phyloP scores from a whole-genome alignment of 78 protist species.

The Trichosphaerium sp. region DNA sequence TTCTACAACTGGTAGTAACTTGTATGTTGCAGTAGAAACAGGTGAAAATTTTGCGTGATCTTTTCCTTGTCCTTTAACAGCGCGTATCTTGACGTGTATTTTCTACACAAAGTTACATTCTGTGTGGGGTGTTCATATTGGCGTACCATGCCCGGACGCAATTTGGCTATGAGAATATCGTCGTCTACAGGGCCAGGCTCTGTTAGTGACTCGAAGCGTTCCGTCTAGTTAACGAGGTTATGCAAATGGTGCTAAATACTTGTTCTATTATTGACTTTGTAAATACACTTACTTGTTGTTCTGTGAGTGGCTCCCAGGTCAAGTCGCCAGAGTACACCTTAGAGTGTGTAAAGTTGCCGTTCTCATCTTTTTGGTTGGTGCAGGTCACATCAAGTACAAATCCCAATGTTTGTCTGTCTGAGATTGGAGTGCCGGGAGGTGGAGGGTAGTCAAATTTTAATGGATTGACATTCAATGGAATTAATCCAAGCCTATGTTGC shows the following conservation, averaged over 20 bases:
- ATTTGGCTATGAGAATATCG: conserved; percentile 76
- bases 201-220: no score
- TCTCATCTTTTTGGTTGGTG: conserved; percentile 11
- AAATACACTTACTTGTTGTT: no score
- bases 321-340: conserved; percentile 30
- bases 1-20: conserved; percentile 68
- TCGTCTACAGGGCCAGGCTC: conserved; percentile 59
- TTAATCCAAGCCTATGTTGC: conserved; percentile 74
- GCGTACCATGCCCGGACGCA: conserved; percentile 74
- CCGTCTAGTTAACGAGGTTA: no score
- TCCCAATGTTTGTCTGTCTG: conserved; percentile 39
- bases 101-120: conserved; percentile 6
- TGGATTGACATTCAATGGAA: conserved; percentile 80
- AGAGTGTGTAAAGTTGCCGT: conserved; percentile 5
- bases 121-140: conserved; percentile 7
- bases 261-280: no score
- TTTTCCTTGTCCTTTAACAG: conserved; percentile 76
- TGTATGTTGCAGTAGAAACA: conserved; percentile 87
- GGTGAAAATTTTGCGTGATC: conserved; percentile 94
- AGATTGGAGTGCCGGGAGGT: neutral
- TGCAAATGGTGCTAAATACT: conserved; percentile 12
- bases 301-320: conserved; percentile 74
- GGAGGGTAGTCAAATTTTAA: conserved; percentile 14
- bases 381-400: conserved; percentile 46
- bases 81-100: conserved; percentile 31